Base-by-base conservation (phyloP, 2,329 filamentous ascomycete species). In the Pestalotiopsis sp. region DNA sequence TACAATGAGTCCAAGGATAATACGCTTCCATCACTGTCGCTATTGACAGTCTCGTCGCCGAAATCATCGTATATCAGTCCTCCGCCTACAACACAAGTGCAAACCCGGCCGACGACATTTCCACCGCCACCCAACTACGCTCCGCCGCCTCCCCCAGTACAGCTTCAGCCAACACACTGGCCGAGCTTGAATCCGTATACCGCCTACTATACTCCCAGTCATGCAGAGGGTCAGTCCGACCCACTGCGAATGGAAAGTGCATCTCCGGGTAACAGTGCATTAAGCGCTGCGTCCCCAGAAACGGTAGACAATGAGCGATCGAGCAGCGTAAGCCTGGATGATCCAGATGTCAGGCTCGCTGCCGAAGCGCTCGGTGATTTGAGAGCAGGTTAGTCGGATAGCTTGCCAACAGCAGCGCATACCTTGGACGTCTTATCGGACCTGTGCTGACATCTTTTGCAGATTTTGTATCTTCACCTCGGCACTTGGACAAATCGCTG, bases 301-400 rank as follows among this genome's bases (percentile, higher is more conserved):
- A 78, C 78, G n/a, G 79, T 82, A 49, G 74, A 79, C 14, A 83
- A 84, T 71, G 82, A 81, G 3, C 79, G 85, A 63, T 80, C 84
- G 4, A 81, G 81, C 68, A 89, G 85, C 69, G 85, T 90, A 62
- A 89, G 82, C 69, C 78, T 92, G 36, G 90, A 92, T 74, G 90
- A 92, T 72, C 89, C 90, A 2, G 89, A 91, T 74, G 90, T 92
- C 45, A 85, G 89, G 57, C 83, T 91, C 73, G 92, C 92, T 27
- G 92, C 92, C 38, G 91, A 94, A 79, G 92, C 92, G 7, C 82
- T 95, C 14, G 92, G 92, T 63, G 91, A 93, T 73, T 84, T 95
- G 70, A 87, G 90, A 80, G 90, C 92, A 74, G 91, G 92, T 94
- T 83, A 77, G 86, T 80, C 61, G 61, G 67, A 36, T 57, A 45